A percentile compares a stretch with the other conserved stretches of the same genome.
Evolutionary conservation across 768 basidiomycete genomes (phyloP).

Genomic region (Fomitopsis serialis): DNA sequence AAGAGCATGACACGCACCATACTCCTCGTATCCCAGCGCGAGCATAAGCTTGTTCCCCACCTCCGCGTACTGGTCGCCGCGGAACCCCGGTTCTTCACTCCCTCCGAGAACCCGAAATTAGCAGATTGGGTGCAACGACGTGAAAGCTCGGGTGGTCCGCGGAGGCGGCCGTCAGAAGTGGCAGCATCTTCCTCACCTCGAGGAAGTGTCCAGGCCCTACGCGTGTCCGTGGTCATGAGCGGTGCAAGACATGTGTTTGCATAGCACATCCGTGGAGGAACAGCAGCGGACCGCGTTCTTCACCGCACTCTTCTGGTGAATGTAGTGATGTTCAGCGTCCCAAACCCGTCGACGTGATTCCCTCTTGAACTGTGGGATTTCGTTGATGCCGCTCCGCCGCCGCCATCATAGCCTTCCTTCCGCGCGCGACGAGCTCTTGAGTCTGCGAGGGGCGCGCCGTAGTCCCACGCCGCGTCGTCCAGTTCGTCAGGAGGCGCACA

Average conservation of each 20-base stretch:
- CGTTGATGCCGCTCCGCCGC: conserved; percentile 27
- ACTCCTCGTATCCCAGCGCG: conserved; percentile 21
- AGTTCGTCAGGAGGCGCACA: conserved; percentile 50
- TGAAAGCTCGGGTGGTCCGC: conserved; percentile 22
- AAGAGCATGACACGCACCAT: conserved; percentile 9
- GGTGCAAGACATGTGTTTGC: too few relatives aligned
- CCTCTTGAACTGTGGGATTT: conserved; percentile 29
- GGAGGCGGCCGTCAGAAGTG: conserved; percentile 17
- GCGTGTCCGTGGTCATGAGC: conserved; percentile 3
- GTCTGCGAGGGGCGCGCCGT: conserved; percentile 34
- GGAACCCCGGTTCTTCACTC: conserved; percentile 20
- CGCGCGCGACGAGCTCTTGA: conserved; percentile 21
- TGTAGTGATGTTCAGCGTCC: conserved; percentile 29
- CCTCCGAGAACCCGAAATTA: conserved; percentile 23
- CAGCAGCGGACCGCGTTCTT: conserved; percentile 22
- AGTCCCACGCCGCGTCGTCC: conserved; percentile 42
- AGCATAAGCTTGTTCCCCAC: conserved; percentile 26
- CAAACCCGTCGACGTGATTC: conserved; percentile 29
- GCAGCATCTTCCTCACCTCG: conserved; percentile 21
- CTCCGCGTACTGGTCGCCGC: conserved; percentile 18
- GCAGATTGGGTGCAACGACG: conserved; percentile 23
- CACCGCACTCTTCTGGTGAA: conserved; percentile 26
- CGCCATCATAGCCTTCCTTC: conserved; percentile 25
- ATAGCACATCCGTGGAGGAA: conserved; percentile 30
- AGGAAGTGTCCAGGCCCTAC: conserved; percentile 25